Base-by-base conservation (phyloP, 2,329 filamentous ascomycete species). In the Aspergillus brunneoviolaceus region DNA sequence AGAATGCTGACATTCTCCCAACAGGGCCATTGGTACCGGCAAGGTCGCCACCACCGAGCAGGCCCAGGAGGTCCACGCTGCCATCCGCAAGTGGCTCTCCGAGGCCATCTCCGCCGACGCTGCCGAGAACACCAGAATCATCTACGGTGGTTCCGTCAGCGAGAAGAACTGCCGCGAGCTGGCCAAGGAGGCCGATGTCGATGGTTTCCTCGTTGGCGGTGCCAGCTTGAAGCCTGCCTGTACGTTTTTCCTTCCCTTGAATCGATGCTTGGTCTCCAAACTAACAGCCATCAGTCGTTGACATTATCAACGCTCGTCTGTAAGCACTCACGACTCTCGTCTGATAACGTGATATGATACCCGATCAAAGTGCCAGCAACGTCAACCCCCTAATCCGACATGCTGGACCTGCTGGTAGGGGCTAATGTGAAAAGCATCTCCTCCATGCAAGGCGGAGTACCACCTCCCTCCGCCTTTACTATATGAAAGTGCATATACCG, bases 91-190 rank as follows among this genome's bases (percentile, higher is more conserved):
- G 73, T 98, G 93, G 91, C 85, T 99, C 75, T 77, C 74, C 64
- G 86, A 88, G 74, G 85, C 87, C 72, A 85, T 93, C 70, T 91
- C 96, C 66, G 81, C 86, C 74, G 84, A 90, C 76, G 91, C 89
- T 59, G 87, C 92, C 51, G 92, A 96, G 66, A 87, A 89, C 81
- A 96, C 93, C 63, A 87, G 95, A 72, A 91, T 99, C 77, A 89
- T 99, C 76, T 99, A 99, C 80, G 95, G 95, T 68, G 95, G 95
- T 75, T 95, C 90, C 72, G 95, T 99, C 72, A 96, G 85, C 76
- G 95, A 96, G 85, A 97, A 97, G 90, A 99, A 99, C 87, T 96
- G 91, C 85, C 86, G 84, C 74, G 94, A 98, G 66, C 86, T 99
- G 72, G 87, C 90, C 77, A 94, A 92, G 84, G 87, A 98, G 86